Percentiles rank a stretch among this genome's conserved stretches.
phyloP scores from a whole-genome alignment of 1,284 basidiomycete species.

The Trichosporon asahii region DNA sequence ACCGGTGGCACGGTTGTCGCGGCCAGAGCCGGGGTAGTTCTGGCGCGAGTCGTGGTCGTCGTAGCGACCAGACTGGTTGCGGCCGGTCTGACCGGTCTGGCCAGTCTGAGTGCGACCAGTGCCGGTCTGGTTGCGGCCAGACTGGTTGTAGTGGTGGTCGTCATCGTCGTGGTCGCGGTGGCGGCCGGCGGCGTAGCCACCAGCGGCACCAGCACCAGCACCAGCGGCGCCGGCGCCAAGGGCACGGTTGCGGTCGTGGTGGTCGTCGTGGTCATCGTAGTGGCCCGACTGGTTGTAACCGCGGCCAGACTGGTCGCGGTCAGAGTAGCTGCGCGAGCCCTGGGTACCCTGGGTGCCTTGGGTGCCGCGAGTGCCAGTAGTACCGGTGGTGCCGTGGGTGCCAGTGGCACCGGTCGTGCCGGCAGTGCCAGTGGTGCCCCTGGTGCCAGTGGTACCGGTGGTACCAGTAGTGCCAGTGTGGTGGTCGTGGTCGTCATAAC shows the following conservation, averaged over 20 bases:
- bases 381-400: too few relatives aligned
- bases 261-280: not conserved
- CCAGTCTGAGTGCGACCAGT: too few relatives aligned
- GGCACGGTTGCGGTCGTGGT: not conserved
- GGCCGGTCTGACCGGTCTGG: not conserved
- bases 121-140: too few relatives aligned
- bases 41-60: not conserved
- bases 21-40: slow-evolving; percentile 3
- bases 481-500: not conserved
- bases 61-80: not conserved
- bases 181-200: not conserved
- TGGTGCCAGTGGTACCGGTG: too few relatives aligned
- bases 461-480: too few relatives aligned
- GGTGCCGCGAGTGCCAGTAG: too few relatives aligned
- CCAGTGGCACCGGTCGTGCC: too few relatives aligned
- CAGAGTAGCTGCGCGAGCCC: too few relatives aligned
- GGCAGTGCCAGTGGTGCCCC: too few relatives aligned
- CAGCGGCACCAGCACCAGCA: not conserved
- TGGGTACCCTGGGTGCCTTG: too few relatives aligned
- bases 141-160: not conserved
- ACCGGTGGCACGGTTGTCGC: not conserved
- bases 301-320: too few relatives aligned
- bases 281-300: not conserved
- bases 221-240: not conserved
- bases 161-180: not conserved